Conservation (phyloP, 768 basidiomycete genomes). For the Tulasnella sp. region DNA sequence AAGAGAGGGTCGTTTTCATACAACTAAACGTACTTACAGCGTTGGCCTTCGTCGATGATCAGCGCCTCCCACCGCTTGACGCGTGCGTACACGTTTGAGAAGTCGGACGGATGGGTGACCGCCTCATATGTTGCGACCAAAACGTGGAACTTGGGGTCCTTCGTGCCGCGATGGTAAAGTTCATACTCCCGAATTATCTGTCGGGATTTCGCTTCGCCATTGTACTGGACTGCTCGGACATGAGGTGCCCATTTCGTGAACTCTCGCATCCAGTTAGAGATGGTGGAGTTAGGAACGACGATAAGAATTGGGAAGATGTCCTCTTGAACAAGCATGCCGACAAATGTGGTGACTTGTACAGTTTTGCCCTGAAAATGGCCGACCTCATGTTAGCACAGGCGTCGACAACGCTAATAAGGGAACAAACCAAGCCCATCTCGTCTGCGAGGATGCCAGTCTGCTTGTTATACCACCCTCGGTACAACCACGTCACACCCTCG, state of each 20-base stretch:
- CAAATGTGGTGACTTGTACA: slow-evolving; percentile 79
- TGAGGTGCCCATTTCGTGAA: slow-evolving; percentile 67
- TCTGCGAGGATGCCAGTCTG: slow-evolving; percentile 89
- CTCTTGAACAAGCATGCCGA: slow-evolving; percentile 54
- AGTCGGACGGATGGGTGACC: slow-evolving; percentile 62
- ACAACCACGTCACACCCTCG: slow-evolving; percentile 78
- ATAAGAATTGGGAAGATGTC: slow-evolving; percentile 73
- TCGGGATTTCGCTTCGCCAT: slow-evolving; percentile 70
- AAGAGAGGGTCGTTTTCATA: slow-evolving; percentile 13
- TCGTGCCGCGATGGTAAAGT: slow-evolving; percentile 49
- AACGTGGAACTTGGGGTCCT: slow-evolving; percentile 70
- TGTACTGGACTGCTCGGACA: slow-evolving; percentile 73
- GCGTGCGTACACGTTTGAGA: slow-evolving; percentile 62
- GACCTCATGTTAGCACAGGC: not conserved
- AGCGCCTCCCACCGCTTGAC: slow-evolving; percentile 92
- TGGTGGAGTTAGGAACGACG: slow-evolving; percentile 93
- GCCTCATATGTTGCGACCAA: slow-evolving; percentile 90
- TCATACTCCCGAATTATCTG: slow-evolving; percentile 78
- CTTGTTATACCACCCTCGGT: slow-evolving; percentile 78
- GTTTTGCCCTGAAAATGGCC: slow-evolving; percentile 63
- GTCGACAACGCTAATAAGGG: not conserved
- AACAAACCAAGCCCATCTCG: slow-evolving; percentile 85
- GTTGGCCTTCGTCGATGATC: slow-evolving; percentile 88
- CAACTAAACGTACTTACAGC: slow-evolving; percentile 47
- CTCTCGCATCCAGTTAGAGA: slow-evolving; percentile 92